Base-by-base conservation (phyloP, 2,329 filamentous ascomycete genomes). In the Graphiopsis chlorocephala region DNA sequence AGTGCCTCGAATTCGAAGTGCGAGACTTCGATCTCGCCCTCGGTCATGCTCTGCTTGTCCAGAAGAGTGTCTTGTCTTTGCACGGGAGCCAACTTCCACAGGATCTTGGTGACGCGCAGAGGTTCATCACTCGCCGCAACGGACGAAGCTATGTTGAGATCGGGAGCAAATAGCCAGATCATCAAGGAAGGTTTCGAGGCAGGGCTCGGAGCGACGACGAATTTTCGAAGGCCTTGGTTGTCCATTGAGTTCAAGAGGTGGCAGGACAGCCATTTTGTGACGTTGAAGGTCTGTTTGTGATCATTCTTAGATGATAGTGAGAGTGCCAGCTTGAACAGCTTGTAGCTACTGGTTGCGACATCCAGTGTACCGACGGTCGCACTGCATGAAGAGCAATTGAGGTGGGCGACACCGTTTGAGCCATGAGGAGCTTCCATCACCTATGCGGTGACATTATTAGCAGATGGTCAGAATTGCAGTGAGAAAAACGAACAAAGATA, bases 81-180 rank as follows among this genome's bases (percentile, higher is more conserved):
- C 8, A 20, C 17, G 15, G 63, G 47, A 15, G 63, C 56, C 10
- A 7, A 23, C 75, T 73, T 63, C 71, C 82, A 88, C 64, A 88
- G 81, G 23, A 87, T 76, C 68, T 88, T 88, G 76, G 85, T 80
- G 1, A 84, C 84, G n/a, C 83, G 80, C 0, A 78, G 76, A 2
- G 81, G 79, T 50, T 80, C 76, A 10, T 55, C 6, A 11, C 56
- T 29, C 4, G 69, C 63, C 0, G 74, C 68, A 2, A 64, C 66
- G 20, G 81, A 82, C 11, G 79, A 83, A 1, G 86, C 86, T 67
- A 86, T 84, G 59, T 80, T 80, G 47, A 88, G 78, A 65, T 86
- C 82, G 0, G 85, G 84, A 8, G 86, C 86, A 74, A 88, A 88
- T 62, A 86, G 78, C 86, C 86, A 88, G 29, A 87, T 53, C 61